These are phyloP conservation scores for Chlorociboria aeruginascens DNA, from an alignment of 495 filamentous ascomycete genomes.

Conservation along the genomic window DNA sequence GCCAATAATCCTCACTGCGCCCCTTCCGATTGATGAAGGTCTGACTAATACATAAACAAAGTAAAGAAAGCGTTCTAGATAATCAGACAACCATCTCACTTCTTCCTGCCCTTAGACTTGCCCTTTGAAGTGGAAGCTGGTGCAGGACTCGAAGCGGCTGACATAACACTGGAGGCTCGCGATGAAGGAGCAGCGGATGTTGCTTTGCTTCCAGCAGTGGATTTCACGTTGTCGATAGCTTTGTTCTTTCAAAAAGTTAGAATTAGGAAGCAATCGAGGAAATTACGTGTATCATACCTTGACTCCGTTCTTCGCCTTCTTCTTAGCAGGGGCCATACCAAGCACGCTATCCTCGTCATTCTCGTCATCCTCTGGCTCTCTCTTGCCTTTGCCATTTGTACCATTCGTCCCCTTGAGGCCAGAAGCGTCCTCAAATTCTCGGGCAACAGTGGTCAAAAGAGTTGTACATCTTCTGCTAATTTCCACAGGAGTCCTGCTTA, in stretches of 20 bases:
- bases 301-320: conserved; percentile 79
- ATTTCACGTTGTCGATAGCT: conserved; percentile 49
- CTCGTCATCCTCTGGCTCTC: conserved; percentile 62
- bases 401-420: conserved; percentile 42
- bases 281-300: conserved; percentile 33
- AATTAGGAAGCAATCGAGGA: conserved; percentile 6
- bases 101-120: conserved; percentile 40
- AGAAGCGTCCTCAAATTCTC: conserved; percentile 70
- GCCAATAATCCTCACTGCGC: conserved; percentile 6
- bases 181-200: conserved; percentile 20
- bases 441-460: conserved; percentile 80
- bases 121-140: conserved; percentile 31
- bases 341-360: conserved; percentile 72
- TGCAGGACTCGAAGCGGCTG: conserved; percentile 39
- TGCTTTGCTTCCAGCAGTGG: conserved; percentile 26
- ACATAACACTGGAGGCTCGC: conserved; percentile 37
- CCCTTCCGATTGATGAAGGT: neutral
- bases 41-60: conserved; percentile 9
- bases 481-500: conserved; percentile 86
- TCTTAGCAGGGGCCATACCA: conserved; percentile 70
- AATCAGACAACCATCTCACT: conserved; percentile 22
- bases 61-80: conserved; percentile 5
- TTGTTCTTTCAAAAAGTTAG: conserved; percentile 37
- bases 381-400: conserved; percentile 54
- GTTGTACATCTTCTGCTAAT: conserved; percentile 88